Evolutionary conservation across 345 rosid species (phyloP), one percentile per base, ranked within the genome.

Genomic region (Nephelium lappaceum): DNA sequence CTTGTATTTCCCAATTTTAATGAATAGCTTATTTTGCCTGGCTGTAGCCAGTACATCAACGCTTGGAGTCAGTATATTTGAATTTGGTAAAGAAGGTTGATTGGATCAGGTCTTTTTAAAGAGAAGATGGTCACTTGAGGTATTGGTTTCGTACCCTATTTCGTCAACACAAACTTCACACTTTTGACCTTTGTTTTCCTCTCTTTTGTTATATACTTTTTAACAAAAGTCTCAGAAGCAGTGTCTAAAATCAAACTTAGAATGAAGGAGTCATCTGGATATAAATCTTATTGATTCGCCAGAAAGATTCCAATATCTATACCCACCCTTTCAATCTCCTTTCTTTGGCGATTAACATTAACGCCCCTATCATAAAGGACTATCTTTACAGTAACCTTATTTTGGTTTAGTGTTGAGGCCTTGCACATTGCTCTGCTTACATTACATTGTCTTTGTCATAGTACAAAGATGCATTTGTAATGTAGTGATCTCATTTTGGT

Each of bases 41-140:
- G 81, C n/a, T 16, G 87, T 87, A 11, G 87, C 85, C 36, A 86
- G 58, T 24, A 86, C 73, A 61, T 86, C 84, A 18, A 73, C 77
- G 1, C 89, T 87, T 7, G 89, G 89, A 49, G 89, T 87, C 3
- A 87, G 36, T 64, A 87, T 76, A 66, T 87, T 86, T 5, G 87
- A 87, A 64, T 81, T 86, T 11, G 84, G 75, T 67, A 76, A 58
- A 42, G 11, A 5, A 85, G 89, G 49, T 12, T 85, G 16, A 85
- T 77, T 7, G 82, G 86, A n/a, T 88, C 87, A 5, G 84, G 97
- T 39, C 94, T 93, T 79, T 90, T 85, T 19, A 92, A 91, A 10
- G 95, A 91, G 81, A 88, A 92, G 53, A 12, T 21, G 4, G 93
- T 91, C 61, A 91, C 85, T 18, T 88, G 63, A 16, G 97, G 93